These are phyloP conservation scores for Corchorus capsularis DNA, from an alignment of 345 rosid genomes.

Conservation along the genomic window DNA sequence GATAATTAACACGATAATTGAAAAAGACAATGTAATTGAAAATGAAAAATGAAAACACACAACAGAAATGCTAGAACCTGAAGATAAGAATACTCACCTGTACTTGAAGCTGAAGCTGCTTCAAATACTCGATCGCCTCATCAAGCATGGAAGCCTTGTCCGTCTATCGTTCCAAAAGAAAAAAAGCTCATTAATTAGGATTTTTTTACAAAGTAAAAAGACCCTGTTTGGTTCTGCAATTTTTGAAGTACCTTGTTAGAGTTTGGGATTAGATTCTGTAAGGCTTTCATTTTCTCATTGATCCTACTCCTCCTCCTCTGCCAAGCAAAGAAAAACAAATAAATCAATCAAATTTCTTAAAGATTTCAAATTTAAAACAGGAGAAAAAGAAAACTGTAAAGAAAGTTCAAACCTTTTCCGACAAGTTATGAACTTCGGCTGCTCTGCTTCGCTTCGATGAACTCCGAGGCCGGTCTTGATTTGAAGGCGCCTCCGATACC, in stretches of 20 bases:
- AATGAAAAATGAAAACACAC: background rate
- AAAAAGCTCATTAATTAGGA: background rate
- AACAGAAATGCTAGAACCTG: conserved; percentile 20
- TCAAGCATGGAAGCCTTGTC: conserved; percentile 92
- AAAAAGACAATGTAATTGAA: background rate
- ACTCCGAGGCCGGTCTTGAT: conserved; percentile 34
- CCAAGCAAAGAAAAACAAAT: conserved; percentile 19
- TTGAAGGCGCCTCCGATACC: conserved; percentile 37
- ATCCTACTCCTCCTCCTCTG: conserved; percentile 81
- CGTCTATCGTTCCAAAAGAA: conserved; percentile 40
- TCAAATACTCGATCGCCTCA: conserved; percentile 78
- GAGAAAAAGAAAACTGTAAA: background rate
- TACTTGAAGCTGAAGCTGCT: conserved; percentile 87
- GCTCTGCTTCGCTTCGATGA: conserved; percentile 71
- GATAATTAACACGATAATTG: background rate
- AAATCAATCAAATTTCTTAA: background rate
- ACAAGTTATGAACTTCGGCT: conserved; percentile 74
- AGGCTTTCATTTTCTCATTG: conserved; percentile 83
- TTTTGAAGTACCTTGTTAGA: conserved; percentile 59
- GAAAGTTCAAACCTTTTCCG: conserved; percentile 60
- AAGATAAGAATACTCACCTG: conserved; percentile 44
- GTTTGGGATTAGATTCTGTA: conserved; percentile 75
- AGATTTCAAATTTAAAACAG: background rate
- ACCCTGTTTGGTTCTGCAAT: background rate
- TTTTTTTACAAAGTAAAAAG: background rate